phyloP scores from a whole-genome alignment of 805 yeast species.

The Starmerella kuoi region DNA sequence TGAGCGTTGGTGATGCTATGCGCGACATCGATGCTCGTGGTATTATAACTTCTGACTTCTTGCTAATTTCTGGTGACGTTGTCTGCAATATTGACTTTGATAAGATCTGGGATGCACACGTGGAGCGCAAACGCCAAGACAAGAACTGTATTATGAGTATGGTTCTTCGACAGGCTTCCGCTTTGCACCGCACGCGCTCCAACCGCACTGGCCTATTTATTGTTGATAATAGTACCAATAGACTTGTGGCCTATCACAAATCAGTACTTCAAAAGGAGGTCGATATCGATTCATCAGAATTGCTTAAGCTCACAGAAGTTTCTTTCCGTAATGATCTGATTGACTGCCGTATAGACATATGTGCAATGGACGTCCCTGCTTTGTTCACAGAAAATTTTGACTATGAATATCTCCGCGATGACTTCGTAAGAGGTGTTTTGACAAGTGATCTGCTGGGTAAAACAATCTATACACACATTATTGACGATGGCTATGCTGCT shows the following conservation, averaged over 20 bases:
- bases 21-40: conserved; percentile 89
- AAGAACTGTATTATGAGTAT: conserved; percentile 89
- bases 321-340: conserved; percentile 81
- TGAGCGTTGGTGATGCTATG: conserved; percentile 96
- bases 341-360: conserved; percentile 92
- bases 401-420: conserved; percentile 73
- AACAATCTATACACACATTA: conserved; percentile 76
- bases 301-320: conserved; percentile 60
- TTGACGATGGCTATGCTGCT: conserved; percentile 74
- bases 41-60: conserved; percentile 75
- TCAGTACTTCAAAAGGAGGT: conserved; percentile 34
- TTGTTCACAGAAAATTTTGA: conserved; percentile 94
- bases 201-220: conserved; percentile 63
- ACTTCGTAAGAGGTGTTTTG: conserved; percentile 81
- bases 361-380: conserved; percentile 88
- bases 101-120: conserved; percentile 61
- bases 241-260: conserved; percentile 76
- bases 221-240: conserved; percentile 56
- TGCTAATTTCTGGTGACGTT: conserved; percentile 86
- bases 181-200: conserved; percentile 75
- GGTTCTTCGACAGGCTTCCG: conserved; percentile 78
- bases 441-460: conserved; percentile 83
- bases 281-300: conserved; percentile 35
- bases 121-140: conserved; percentile 56
- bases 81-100: conserved; percentile 81